A percentile compares a stretch with the other conserved stretches of the same genome.
Evolutionary conservation across 1,284 basidiomycete genomes (phyloP).

Genomic region (Boletus smithii): DNA sequence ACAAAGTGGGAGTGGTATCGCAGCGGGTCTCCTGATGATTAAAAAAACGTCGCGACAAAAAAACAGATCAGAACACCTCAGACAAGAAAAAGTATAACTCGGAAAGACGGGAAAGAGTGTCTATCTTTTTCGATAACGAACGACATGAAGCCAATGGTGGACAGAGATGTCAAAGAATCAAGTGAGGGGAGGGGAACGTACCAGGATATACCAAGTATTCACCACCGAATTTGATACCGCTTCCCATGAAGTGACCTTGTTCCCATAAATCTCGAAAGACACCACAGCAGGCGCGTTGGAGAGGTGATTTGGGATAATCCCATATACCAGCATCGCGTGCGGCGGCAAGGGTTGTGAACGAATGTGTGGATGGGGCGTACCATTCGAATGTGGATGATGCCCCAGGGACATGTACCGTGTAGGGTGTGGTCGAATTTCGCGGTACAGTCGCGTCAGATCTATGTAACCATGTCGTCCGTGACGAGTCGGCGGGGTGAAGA

Average conservation of each 20-base stretch:
- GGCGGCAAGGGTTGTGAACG: conserved; percentile 55
- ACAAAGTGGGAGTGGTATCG: conserved; percentile 98
- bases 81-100: not conserved
- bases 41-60: not conserved
- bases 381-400: conserved; percentile 58
- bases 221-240: conserved; percentile 91
- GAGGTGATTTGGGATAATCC: conserved; percentile 65
- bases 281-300: conserved; percentile 70
- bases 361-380: conserved; percentile 47
- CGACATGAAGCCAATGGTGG: too few relatives aligned
- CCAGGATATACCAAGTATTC: conserved; percentile 96
- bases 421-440: conserved; percentile 31
- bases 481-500: conserved; percentile 7
- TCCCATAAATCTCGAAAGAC: conserved; percentile 81
- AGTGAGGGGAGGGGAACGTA: conserved; percentile 46
- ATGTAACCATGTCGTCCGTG: too few relatives aligned
- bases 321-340: conserved; percentile 72
- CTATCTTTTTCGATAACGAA: too few relatives aligned
- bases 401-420: conserved; percentile 61
- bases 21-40: conserved; percentile 82
- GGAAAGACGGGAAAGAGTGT: not conserved
- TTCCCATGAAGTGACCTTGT: conserved; percentile 81
- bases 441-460: not conserved
- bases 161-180: too few relatives aligned
- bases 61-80: conserved; percentile 10